These are phyloP conservation scores for Isabelozyma heimii DNA, from an alignment of 805 yeast genomes.

Conservation along the genomic window DNA sequence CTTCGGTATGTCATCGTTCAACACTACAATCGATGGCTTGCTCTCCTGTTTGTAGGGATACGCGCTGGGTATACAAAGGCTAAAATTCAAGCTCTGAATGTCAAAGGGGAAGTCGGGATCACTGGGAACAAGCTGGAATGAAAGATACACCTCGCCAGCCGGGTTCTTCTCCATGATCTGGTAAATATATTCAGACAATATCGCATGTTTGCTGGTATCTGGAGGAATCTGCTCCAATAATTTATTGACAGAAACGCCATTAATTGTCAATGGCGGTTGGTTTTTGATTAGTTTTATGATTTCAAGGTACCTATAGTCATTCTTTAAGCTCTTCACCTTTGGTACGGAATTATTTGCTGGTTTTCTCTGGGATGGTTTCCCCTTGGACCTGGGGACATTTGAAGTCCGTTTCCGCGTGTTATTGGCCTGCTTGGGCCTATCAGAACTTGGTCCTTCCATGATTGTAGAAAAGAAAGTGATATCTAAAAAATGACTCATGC, in stretches of 20 bases:
- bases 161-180: slow-evolving; percentile 1
- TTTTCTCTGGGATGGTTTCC: background rate
- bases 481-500: background rate
- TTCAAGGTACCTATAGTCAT: slow-evolving; percentile 25
- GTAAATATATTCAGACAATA: background rate
- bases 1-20: slow-evolving; percentile 66
- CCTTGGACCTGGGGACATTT: background rate
- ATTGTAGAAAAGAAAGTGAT: background rate
- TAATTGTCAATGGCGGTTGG: slow-evolving; percentile 34
- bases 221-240: slow-evolving; percentile 6
- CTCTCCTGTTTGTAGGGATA: slow-evolving; percentile 47
- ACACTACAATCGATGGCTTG: slow-evolving; percentile 51
- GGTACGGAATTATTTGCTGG: slow-evolving; percentile 1
- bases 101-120: slow-evolving; percentile 78
- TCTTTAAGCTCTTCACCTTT: slow-evolving; percentile 7
- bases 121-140: slow-evolving; percentile 50
- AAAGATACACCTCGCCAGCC: slow-evolving; percentile 25
- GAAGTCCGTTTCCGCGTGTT: background rate
- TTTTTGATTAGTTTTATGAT: slow-evolving; percentile 29
- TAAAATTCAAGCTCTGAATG: slow-evolving; percentile 49
- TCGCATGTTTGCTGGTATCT: slow-evolving; percentile 3
- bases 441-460: background rate
- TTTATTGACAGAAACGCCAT: slow-evolving; percentile 21
- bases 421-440: background rate
- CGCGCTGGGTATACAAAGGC: slow-evolving; percentile 50